phyloP scores from a whole-genome alignment of 2,329 filamentous ascomycete species.

The Elsinoe ampelina region DNA sequence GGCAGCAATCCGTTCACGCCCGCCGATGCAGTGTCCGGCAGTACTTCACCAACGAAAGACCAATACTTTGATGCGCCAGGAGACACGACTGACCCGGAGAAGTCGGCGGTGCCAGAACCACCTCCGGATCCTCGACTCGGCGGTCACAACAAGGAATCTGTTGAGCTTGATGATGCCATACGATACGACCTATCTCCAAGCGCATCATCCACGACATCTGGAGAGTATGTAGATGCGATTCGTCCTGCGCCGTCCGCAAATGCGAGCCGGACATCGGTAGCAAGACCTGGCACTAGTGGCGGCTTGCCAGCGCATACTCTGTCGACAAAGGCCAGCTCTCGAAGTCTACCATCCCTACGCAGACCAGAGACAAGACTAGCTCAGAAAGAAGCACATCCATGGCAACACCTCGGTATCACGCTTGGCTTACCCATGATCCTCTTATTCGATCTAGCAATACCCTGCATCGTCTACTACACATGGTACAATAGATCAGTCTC shows the following conservation, averaged over 20 bases:
- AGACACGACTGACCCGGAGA: background rate
- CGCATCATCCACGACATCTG: background rate
- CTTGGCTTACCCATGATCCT: conserved; percentile 25
- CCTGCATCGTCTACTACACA: conserved; percentile 26
- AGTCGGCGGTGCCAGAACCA: background rate
- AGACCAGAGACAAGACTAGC: conserved; percentile 22
- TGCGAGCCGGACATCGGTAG: background rate
- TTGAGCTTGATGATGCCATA: background rate
- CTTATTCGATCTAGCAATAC: conserved; percentile 25
- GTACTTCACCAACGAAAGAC: background rate
- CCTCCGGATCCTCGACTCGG: background rate
- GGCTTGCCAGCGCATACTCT: background rate
- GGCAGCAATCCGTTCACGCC: background rate
- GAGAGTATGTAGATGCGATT: conserved; percentile 1
- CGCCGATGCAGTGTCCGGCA: background rate
- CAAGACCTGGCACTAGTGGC: background rate
- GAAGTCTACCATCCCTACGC: conserved; percentile 20
- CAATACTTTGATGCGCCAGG: background rate
- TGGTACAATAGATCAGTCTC: conserved; percentile 21
- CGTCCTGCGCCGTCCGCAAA: conserved; percentile 6
- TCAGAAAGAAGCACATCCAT: conserved; percentile 22
- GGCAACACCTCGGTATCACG: conserved; percentile 23
- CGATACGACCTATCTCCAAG: background rate
- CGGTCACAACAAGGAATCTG: conserved; percentile 7
- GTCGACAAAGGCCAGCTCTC: background rate